These are phyloP conservation scores for Didymella pomorum DNA, from an alignment of 2,329 filamentous ascomycete genomes.

Conservation along the genomic window DNA sequence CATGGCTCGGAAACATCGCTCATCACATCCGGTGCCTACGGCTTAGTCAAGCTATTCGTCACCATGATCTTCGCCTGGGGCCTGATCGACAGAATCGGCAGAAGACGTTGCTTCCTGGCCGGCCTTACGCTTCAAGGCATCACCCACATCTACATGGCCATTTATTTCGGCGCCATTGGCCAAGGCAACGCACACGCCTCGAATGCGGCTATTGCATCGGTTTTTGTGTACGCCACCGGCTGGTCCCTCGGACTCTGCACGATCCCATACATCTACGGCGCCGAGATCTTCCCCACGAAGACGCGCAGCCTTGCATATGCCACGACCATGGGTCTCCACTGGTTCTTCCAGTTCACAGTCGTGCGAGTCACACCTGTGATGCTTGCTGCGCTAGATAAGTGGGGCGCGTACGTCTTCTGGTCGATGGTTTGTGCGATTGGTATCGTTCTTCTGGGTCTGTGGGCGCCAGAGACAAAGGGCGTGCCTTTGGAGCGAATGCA, in stretches of 20 bases:
- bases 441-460: not conserved
- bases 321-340: constrained; percentile 1
- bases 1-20: not conserved
- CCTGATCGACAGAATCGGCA: not conserved
- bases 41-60: not conserved
- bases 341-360: constrained; percentile 1
- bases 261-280: constrained; percentile 3
- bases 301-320: constrained; percentile 1
- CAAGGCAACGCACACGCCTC: not conserved
- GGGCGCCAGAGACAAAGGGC: constrained; percentile 3
- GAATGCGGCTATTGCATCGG: not conserved
- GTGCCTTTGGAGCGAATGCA: constrained; percentile 4
- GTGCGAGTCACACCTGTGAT: constrained; percentile 2
- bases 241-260: constrained; percentile 2
- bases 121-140: not conserved
- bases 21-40: constrained; percentile 2
- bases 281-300: constrained; percentile 5
- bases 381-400: not conserved
- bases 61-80: constrained; percentile 5
- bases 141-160: constrained; percentile 5
- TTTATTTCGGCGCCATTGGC: constrained; percentile 1
- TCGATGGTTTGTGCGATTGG: not conserved
- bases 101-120: constrained; percentile 2
- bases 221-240: constrained; percentile 1
- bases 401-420: constrained; percentile 6